A percentile compares a stretch with the other conserved stretches of the same genome.
These are phyloP conservation scores for Fomitiporia mediterranea DNA, from an alignment of 1,284 basidiomycete species.

Conservation along the genomic window DNA sequence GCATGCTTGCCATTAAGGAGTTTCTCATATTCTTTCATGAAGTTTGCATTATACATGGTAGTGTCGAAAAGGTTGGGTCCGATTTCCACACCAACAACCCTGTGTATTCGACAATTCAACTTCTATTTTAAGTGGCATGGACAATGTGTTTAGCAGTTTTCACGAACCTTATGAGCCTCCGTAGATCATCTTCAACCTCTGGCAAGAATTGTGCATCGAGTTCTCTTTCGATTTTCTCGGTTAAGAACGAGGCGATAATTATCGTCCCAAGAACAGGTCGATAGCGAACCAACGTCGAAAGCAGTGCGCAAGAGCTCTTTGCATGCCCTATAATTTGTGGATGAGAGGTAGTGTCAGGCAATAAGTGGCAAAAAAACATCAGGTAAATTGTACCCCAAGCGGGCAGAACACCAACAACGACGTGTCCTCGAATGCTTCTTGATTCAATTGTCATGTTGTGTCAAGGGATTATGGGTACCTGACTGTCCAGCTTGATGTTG, in stretches of 20 bases:
- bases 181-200: background rate
- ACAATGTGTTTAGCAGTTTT: too few species aligned
- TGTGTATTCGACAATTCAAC: background rate
- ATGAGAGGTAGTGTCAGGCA: too few species aligned
- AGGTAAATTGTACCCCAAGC: too few species aligned
- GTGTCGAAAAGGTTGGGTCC: background rate
- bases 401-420: too few species aligned
- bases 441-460: too few species aligned
- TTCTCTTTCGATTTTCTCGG: conserved; percentile 5
- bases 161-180: conserved; percentile 8
- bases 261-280: conserved; percentile 6
- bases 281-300: conserved; percentile 2
- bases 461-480: too few species aligned
- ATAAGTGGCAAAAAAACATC: too few species aligned
- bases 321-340: conserved; percentile 13
- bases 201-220: conserved; percentile 7
- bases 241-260: background rate
- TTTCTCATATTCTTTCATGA: conserved; percentile 3
- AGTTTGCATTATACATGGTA: background rate
- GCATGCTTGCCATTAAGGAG: background rate
- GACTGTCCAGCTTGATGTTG: too few species aligned
- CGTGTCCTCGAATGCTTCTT: too few species aligned
- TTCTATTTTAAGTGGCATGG: too few species aligned
- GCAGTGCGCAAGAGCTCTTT: conserved; percentile 9
- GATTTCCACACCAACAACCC: conserved; percentile 8